These are phyloP conservation scores for Euphrasia confusa DNA, from an alignment of 257 asterid species.

Conservation along the genomic window DNA sequence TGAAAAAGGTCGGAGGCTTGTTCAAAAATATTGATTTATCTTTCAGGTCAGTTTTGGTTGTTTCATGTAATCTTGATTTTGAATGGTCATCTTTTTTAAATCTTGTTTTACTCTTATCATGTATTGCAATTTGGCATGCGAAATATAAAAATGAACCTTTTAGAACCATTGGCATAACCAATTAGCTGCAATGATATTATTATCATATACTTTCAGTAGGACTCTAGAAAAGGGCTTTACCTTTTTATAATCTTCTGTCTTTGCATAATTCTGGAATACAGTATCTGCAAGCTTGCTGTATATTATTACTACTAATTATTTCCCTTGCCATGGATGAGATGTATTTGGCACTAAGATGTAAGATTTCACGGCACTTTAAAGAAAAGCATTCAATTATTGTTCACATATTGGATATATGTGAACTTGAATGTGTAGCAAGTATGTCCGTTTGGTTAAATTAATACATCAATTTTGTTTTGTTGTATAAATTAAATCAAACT, in stretches of 20 bases:
- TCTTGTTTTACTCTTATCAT: slow-evolving; percentile 8
- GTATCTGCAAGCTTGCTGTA: not conserved
- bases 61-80: slow-evolving; percentile 19
- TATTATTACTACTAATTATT: not conserved
- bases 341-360: slow-evolving; percentile 9
- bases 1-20: slow-evolving; percentile 54
- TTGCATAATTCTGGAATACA: not conserved
- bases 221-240: not conserved
- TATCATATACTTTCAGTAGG: slow-evolving; percentile 2
- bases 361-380: slow-evolving; percentile 14
- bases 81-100: slow-evolving; percentile 4
- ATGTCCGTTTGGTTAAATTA: not conserved
- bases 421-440: slow-evolving; percentile 22
- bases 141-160: not conserved
- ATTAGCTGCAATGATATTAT: slow-evolving; percentile 19
- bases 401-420: not conserved
- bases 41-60: slow-evolving; percentile 52
- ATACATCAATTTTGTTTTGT: too few species aligned
- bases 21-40: slow-evolving; percentile 61
- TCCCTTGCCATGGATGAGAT: not conserved
- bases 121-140: slow-evolving; percentile 15
- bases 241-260: not conserved
- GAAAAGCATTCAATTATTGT: not conserved
- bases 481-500: not conserved
- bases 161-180: not conserved